These are phyloP conservation scores for Sodiomyces alkalinus DNA, from an alignment of 2,329 filamentous ascomycete genomes.

Conservation along the genomic window DNA sequence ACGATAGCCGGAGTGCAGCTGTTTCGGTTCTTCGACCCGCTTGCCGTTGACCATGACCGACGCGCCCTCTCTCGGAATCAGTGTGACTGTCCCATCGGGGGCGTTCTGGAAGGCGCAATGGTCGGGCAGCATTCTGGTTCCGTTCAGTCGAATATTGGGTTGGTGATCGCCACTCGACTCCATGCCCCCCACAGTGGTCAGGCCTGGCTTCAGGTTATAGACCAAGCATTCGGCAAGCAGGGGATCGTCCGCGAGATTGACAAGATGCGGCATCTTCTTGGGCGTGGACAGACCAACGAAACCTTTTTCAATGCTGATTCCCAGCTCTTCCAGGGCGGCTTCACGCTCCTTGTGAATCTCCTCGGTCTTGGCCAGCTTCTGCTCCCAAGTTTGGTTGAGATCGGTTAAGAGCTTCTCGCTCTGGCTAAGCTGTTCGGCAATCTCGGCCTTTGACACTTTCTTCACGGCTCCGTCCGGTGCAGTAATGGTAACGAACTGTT, in stretches of 20 bases:
- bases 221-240: constrained; percentile 90
- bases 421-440: constrained; percentile 88
- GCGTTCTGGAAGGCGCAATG: constrained; percentile 89
- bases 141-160: constrained; percentile 85
- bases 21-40: constrained; percentile 70
- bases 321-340: constrained; percentile 84
- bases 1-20: constrained; percentile 80
- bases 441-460: constrained; percentile 96
- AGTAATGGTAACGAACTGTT: constrained; percentile 93
- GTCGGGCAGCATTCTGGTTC: constrained; percentile 78
- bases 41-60: constrained; percentile 97
- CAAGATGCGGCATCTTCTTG: constrained; percentile 98
- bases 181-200: constrained; percentile 86
- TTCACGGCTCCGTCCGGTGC: constrained; percentile 73
- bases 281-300: constrained; percentile 90
- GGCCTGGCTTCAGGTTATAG: constrained; percentile 94
- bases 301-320: constrained; percentile 97
- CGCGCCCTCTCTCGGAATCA: constrained; percentile 79
- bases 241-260: constrained; percentile 92
- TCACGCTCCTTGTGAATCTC: constrained; percentile 96
- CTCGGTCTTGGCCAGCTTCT: constrained; percentile 89
- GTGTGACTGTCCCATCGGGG: constrained; percentile 77
- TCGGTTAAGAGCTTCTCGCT: constrained; percentile 93
- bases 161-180: constrained; percentile 61
- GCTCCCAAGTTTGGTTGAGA: constrained; percentile 96